Base-by-base conservation (phyloP, 2,329 filamentous ascomycete species). In the Xylaria sp. region DNA sequence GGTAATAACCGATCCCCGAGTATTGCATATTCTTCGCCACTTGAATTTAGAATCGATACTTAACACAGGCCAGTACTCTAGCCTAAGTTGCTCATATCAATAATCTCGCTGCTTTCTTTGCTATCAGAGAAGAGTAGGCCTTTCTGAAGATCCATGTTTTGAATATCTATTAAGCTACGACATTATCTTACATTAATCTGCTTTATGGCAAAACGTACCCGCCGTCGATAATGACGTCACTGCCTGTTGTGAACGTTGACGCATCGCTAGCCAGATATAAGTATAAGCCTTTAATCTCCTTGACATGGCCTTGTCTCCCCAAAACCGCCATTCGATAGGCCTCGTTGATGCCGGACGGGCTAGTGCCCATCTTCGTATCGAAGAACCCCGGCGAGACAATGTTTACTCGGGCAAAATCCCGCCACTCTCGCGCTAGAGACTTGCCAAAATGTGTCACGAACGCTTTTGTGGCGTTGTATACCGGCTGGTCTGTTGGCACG, bases 391-490 rank as follows among this genome's bases (percentile, higher is more conserved):
- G 85, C 0, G 82, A 84, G 12, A 89, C 84, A 54, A 85, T 81
- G 72, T 89, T 89, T 33, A 88, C 86, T 2, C 87, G 81, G 2
- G 86, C 86, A 71, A 88, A 88, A 2, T 86, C 84, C 13, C 84
- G 78, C 87, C 87, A 89, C 71, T 89, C 86, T 5, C 84, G 79
- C 0, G 87, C 86, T 31, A 89, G 79, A 0, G 81, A 84, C 75
- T 87, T 88, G 58, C 85, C 85, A 4, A 89, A 82, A 64, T 89
- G 87, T 1, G 83, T 86, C 18, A 88, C 82, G 31, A 82, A 86
- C 0, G 87, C 86, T 74, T 89, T 89, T 36, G 83, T 85, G 8
- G 82, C 82, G 70, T 89, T 89, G 77, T 89, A 89, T 13, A 86
- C 83, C 1, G 86, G 83, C 73, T 88, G 86, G 56, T 87, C 84